A percentile compares a stretch with the other conserved stretches of the same genome.
These are phyloP conservation scores for Chaetomium olivaceum DNA, from an alignment of 2,329 filamentous ascomycete genomes.

Conservation along the genomic window DNA sequence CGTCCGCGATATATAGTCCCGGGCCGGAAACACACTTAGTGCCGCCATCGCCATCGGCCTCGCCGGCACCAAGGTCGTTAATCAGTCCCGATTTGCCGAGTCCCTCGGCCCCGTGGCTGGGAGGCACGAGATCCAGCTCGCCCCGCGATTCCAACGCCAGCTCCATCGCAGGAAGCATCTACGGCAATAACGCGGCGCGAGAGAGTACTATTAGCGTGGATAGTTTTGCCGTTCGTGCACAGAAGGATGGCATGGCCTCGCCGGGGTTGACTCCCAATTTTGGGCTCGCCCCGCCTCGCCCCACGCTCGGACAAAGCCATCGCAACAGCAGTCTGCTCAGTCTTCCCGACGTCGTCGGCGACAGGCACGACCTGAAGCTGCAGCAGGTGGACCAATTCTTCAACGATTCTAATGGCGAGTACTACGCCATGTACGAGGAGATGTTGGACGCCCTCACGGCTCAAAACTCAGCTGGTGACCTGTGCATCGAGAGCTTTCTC, in stretches of 20 bases:
- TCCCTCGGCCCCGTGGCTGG: constrained; percentile 27
- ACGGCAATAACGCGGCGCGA: constrained; percentile 26
- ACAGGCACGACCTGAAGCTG: constrained; percentile 43
- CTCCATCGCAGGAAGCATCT: constrained; percentile 27
- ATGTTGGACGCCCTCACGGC: constrained; percentile 55
- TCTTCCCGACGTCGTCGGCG: constrained; percentile 34
- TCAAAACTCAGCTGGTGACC: constrained; percentile 56
- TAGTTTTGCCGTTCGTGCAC: constrained; percentile 33
- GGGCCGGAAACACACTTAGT: constrained; percentile 24
- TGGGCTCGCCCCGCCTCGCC: constrained; percentile 30
- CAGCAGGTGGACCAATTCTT: constrained; percentile 69
- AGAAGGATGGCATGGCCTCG: constrained; percentile 30
- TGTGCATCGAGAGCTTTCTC: constrained; percentile 67
- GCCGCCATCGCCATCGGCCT: constrained; percentile 20
- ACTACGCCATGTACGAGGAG: constrained; percentile 59
- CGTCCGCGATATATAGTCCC: constrained; percentile 18
- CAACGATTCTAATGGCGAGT: constrained; percentile 63
- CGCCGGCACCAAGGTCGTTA: constrained; percentile 16
- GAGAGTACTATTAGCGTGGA: constrained; percentile 34
- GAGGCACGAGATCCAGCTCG: constrained; percentile 24
- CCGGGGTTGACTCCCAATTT: constrained; percentile 25
- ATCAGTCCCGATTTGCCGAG: constrained; percentile 29
- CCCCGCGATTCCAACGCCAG: constrained; percentile 31
- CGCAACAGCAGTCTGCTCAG: constrained; percentile 35
- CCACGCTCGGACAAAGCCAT: constrained; percentile 26